Base-by-base conservation (phyloP, 192 early-diverging fungal genomes). In the Coemansia erecta region DNA sequence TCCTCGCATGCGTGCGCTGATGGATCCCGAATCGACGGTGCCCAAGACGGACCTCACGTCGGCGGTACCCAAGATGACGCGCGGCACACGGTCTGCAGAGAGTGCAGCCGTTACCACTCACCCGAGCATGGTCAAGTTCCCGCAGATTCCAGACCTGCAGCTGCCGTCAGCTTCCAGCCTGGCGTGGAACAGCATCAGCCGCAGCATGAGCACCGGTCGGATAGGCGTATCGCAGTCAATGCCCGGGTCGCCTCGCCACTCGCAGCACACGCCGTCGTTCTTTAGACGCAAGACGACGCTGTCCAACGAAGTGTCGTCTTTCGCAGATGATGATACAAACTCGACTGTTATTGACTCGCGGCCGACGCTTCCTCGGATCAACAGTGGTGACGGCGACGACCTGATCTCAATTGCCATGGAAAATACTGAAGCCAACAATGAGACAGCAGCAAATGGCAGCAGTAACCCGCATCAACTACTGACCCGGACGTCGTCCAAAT, bases 21-120 rank as follows among this genome's bases (percentile, higher is more conserved):
- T 26, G 17, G 39, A 64, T 28, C 68, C 73, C 4, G 68, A 60
- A 21, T 53, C 60, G 2, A 64, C 64, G 0, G 60, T 59, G 5
- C 70, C 70, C 2, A 37, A 45, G 15, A 37, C 31, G 31, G 13
- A 53, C 1, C 13, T 4, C 26, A 1, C 2, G 22, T 4, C 49
- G 4, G 49, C 47, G 42, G 12, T 43, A 8, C 28, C 28, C 28
- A 31, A 31, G 28, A 2, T 31, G 28, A 31, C 28, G 2, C 28
- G 28, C 7, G 28, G 28, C 28, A 31, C 28, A 7, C 28, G 28
- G 28, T 31, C 28, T 31, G 28, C 28, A 5, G 28, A 31, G 7
- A 31, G 28, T 31, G 28, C 28, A 5, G 28, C 28, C n/a, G n/a
- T n/a, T 31, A 5, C 28, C 28, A 24, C 47, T 10, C 47, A 28